Percentiles rank a stretch among this genome's conserved stretches.
Conservation (phyloP, 768 basidiomycete genomes). For the Rhodotorula toruloides region DNA sequence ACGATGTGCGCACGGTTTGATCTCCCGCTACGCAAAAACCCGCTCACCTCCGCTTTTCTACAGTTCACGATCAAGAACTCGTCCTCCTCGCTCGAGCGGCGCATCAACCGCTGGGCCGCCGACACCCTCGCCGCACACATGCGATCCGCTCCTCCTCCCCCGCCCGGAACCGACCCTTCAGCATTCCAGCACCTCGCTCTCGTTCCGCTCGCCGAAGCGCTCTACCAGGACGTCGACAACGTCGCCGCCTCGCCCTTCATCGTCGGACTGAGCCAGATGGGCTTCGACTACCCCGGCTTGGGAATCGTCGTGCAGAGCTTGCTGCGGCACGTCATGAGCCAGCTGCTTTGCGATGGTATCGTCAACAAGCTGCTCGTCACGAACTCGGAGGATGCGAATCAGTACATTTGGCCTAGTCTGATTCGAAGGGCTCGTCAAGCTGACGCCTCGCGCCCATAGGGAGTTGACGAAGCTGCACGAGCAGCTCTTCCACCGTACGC, state of each 20-base stretch:
- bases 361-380: conserved; percentile 82
- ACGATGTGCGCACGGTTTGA: conserved; percentile 17
- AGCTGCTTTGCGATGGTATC: conserved; percentile 65
- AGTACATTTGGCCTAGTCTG: conserved; percentile 4
- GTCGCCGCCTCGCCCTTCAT: conserved; percentile 57
- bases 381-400: conserved; percentile 74
- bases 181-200: conserved; percentile 27
- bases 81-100: conserved; percentile 72
- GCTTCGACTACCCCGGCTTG: conserved; percentile 33
- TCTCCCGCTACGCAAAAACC: no score
- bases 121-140: conserved; percentile 61
- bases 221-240: conserved; percentile 48
- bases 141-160: conserved; percentile 54
- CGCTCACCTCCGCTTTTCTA: conserved; percentile 29
- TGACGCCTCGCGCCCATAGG: conserved; percentile 39
- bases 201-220: conserved; percentile 49
- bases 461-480: conserved; percentile 83
- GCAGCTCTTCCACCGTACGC: conserved; percentile 73
- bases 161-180: conserved; percentile 46
- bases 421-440: neutral
- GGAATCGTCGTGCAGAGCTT: conserved; percentile 56
- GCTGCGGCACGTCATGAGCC: conserved; percentile 72
- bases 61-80: conserved; percentile 89
- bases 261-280: conserved; percentile 45
- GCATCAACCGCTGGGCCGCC: conserved; percentile 82